Evolutionary conservation across 495 filamentous ascomycete species (phyloP), one percentile per base, ranked within the genome.

Genomic region (Evansstolkia leycettana): DNA sequence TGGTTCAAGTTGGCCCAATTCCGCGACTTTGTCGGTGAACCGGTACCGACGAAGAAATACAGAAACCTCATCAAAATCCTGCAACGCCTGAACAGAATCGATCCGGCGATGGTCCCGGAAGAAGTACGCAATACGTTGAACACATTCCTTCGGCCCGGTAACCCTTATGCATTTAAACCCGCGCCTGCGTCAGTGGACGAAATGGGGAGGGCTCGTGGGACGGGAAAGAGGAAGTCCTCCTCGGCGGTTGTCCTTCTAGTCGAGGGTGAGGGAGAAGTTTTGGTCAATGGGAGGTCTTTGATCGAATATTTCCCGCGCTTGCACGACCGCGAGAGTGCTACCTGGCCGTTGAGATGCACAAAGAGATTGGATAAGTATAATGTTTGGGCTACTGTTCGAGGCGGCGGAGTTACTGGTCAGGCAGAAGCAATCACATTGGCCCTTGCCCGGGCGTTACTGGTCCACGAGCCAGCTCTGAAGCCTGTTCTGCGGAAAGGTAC

Each of bases 351-450:
- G 47, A 80, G 85, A 41, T 72, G 73, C 31, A 89, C 87, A 20
- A 63, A 76, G n/a, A 67, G 90, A 36, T 53, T 93, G 38, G 86
- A 93, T 58, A 95, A 92, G 58, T 99, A 99, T 63, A 99, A 99
- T 52, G 83, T 94, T 9, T 99, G 82, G 80, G 84, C 77, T 35
- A 64, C 76, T 8, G 82, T 86, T 2, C 65, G 61, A 26, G 90
- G 90, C 24, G 90, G 90, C 38, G 90, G 90, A 44, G 78, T 76
- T 16, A 99, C 90, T 7, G 90, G 90, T 2, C 90, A 99, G 60
- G 92, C 90, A 7, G 90, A 96, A 62, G 87, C 90, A 16, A 73
- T 94, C 43, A 93, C 92, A 34, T 60, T 99, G 67, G 90, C 80
- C n/a, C 70, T 93, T 55, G 82, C 80, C 29, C 86, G 86, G 48